phyloP scores from a whole-genome alignment of 352 stramenopile genomes.

The Elongisporangium senticosum region DNA sequence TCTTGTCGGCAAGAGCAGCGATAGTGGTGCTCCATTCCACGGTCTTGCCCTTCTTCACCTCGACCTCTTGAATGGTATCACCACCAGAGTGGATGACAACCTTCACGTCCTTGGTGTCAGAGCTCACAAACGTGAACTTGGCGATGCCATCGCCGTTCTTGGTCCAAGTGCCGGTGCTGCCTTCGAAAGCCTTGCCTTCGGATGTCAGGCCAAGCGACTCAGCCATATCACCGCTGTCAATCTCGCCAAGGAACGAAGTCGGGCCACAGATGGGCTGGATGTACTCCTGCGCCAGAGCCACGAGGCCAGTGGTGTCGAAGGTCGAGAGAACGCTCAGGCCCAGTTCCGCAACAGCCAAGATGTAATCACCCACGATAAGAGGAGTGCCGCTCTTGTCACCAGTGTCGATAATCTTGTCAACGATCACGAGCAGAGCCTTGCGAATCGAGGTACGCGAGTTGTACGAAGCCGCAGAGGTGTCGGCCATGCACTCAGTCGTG shows the following conservation, averaged over 20 bases:
- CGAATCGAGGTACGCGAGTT: conserved; percentile 40
- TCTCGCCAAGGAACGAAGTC: conserved; percentile 45
- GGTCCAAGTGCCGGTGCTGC: conserved; percentile 33
- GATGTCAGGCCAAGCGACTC: conserved; percentile 36
- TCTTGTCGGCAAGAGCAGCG: conserved; percentile 31
- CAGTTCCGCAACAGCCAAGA: conserved; percentile 29
- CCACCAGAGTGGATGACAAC: conserved; percentile 38
- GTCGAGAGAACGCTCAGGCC: conserved; percentile 29
- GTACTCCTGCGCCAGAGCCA: conserved; percentile 36
- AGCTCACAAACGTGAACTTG: conserved; percentile 33
- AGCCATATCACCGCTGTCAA: conserved; percentile 40
- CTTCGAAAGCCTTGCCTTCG: conserved; percentile 33
- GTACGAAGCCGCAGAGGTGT: conserved; percentile 19
- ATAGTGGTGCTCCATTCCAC: conserved; percentile 38
- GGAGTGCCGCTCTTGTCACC: conserved; percentile 20
- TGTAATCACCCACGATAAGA: conserved; percentile 30
- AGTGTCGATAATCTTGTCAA: conserved; percentile 46
- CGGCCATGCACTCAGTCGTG: conserved; percentile 36
- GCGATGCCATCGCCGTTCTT: conserved; percentile 32
- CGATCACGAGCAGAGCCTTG: conserved; percentile 47
- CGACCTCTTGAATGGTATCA: conserved; percentile 22
- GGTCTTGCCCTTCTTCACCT: conserved; percentile 23
- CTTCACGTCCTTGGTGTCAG: conserved; percentile 31
- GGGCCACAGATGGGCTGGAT: conserved; percentile 57
- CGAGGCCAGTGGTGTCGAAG: conserved; percentile 49